Percentiles rank a stretch among this genome's conserved stretches.
phyloP scores from a whole-genome alignment of 73 alveolate species.

The Paramecium biaurelia region DNA sequence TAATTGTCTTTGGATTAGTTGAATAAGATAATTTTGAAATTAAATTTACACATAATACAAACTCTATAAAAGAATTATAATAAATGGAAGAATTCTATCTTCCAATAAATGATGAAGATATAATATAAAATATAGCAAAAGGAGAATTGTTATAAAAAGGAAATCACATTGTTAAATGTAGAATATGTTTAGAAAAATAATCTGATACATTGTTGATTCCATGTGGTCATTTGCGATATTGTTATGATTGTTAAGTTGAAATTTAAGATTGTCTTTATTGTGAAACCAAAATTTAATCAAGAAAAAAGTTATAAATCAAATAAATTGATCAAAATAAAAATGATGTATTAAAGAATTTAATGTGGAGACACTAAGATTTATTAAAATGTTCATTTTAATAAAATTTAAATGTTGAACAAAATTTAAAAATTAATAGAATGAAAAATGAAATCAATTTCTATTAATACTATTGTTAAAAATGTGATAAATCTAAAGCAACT shows the following conservation, averaged over 20 bases:
- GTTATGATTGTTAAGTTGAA: not conserved
- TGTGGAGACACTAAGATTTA: not conserved
- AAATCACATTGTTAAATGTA: not conserved
- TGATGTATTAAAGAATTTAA: not conserved
- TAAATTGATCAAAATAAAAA: not conserved
- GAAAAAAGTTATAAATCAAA: not conserved
- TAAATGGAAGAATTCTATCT: not conserved
- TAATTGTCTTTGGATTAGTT: not conserved
- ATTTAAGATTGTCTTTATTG: not conserved
- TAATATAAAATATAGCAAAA: not conserved
- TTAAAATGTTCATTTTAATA: not conserved
- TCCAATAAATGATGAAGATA: not conserved
- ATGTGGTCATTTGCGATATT: not conserved
- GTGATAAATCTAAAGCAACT: not conserved
- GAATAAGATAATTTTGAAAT: not conserved
- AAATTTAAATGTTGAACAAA: not conserved
- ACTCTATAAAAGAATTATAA: not conserved
- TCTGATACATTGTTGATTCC: not conserved
- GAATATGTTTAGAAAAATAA: not conserved
- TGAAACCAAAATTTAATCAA: not conserved
- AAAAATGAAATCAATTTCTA: not conserved
- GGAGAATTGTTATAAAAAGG: not conserved
- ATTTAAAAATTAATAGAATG: not conserved
- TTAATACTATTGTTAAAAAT: not conserved
- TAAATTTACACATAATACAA: not conserved